Evolutionary conservation across 805 yeast species (phyloP).

Genomic region (Groenewaldozyma tartarivorans): DNA sequence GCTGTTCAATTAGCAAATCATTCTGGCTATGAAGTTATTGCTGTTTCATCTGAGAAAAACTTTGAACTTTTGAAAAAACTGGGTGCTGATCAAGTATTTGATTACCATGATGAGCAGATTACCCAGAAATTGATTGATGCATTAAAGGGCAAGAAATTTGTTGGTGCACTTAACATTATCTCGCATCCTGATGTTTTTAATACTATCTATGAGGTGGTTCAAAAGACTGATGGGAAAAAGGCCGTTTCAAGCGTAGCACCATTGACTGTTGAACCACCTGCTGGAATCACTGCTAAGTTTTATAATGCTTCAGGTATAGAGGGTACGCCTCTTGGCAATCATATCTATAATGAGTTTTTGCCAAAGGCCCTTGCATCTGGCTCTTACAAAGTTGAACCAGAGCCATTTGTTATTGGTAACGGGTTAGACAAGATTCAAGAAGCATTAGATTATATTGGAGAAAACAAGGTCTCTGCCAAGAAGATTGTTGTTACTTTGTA

Average conservation of each 20-base stretch:
- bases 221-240: not conserved
- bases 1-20: constrained; percentile 53
- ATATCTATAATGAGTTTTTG: not conserved
- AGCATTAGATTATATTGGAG: not conserved
- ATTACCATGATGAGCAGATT: constrained; percentile 36
- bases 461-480: constrained; percentile 4
- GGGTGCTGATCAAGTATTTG: constrained; percentile 47
- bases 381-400: not conserved
- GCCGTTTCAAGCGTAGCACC: not conserved
- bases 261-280: not conserved
- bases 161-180: not conserved
- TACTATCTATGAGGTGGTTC: not conserved
- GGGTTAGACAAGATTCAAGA: not conserved
- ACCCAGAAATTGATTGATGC: constrained; percentile 34
- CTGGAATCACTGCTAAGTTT: not conserved
- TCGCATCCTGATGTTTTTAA: too few species aligned
- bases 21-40: constrained; percentile 38
- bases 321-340: not conserved
- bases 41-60: constrained; percentile 43
- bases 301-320: not conserved
- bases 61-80: constrained; percentile 31
- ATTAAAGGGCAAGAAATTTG: constrained; percentile 15
- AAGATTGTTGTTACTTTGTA: constrained; percentile 4
- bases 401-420: not conserved
- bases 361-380: not conserved